These are phyloP conservation scores for Dictyophora rubrovolvata DNA, from an alignment of 768 basidiomycete species.

Conservation along the genomic window DNA sequence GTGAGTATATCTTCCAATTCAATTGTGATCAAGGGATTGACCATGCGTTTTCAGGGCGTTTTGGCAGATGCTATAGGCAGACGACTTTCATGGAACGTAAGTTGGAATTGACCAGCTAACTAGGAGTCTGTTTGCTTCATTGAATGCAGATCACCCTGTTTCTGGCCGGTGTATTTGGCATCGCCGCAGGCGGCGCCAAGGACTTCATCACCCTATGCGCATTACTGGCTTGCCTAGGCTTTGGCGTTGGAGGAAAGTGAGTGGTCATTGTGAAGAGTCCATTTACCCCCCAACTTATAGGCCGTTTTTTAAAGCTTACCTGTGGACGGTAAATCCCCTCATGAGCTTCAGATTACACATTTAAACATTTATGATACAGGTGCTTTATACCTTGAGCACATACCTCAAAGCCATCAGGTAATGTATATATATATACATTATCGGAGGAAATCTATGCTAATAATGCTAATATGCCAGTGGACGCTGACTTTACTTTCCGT, in stretches of 20 bases:
- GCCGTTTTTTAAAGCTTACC: constrained; percentile 24
- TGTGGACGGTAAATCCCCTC: constrained; percentile 31
- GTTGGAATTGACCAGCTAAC: background rate
- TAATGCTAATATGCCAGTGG: constrained; percentile 24
- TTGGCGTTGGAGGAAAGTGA: constrained; percentile 43
- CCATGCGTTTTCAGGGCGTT: constrained; percentile 21
- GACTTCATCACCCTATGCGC: constrained; percentile 35
- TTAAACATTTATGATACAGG: constrained; percentile 23
- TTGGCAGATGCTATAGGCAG: constrained; percentile 41
- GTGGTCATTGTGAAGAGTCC: constrained; percentile 22
- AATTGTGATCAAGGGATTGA: background rate
- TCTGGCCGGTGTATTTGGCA: constrained; percentile 37
- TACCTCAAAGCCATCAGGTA: constrained; percentile 33
- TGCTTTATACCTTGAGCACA: constrained; percentile 35
- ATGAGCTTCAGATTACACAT: background rate
- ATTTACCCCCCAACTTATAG: constrained; percentile 13
- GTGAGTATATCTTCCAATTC: background rate
- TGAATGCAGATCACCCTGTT: constrained; percentile 23
- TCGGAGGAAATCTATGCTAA: constrained; percentile 3
- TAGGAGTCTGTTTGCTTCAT: background rate
- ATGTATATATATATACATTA: constrained; percentile 8
- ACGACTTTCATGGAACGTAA: constrained; percentile 24
- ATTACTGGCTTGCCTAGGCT: constrained; percentile 35
- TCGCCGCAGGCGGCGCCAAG: constrained; percentile 35
- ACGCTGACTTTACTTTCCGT: constrained; percentile 45